A percentile compares a stretch with the other conserved stretches of the same genome.
Conservation (phyloP, 768 basidiomycete genomes). For the Suillus spraguei region DNA sequence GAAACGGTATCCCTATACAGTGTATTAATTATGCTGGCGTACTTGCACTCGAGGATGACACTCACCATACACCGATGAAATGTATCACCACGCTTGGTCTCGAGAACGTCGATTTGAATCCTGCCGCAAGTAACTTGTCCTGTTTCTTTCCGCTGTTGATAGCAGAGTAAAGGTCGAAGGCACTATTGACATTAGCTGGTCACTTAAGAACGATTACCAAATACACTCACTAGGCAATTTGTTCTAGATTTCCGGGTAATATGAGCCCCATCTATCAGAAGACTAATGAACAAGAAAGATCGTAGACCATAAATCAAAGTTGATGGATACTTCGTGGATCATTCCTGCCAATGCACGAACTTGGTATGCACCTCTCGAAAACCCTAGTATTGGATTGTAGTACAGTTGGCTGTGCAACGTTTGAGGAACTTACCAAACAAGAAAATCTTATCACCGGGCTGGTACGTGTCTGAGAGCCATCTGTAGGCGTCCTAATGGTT, state of each 20-base stretch:
- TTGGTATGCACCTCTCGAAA: conserved; percentile 51
- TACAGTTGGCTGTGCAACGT: neutral
- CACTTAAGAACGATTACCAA: neutral
- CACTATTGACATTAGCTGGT: conserved; percentile 26
- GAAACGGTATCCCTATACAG: conserved; percentile 47
- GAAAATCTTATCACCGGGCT: conserved; percentile 40
- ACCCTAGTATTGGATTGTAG: conserved; percentile 35
- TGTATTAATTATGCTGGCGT: neutral
- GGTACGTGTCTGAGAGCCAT: conserved; percentile 44
- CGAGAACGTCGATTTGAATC: conserved; percentile 41
- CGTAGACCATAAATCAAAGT: neutral
- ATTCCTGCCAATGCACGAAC: conserved; percentile 46
- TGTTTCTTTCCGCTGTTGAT: conserved; percentile 20
- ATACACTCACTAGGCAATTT: conserved; percentile 40
- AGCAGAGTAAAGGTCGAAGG: conserved; percentile 41
- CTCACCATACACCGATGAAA: conserved; percentile 48
- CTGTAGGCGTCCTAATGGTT: conserved; percentile 39
- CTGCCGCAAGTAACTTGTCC: conserved; percentile 24
- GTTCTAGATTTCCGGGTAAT: conserved; percentile 41
- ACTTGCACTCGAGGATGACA: conserved; percentile 2
- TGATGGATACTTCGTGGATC: conserved; percentile 38
- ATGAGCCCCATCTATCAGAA: conserved; percentile 43
- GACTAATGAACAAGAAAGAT: conserved; percentile 1
- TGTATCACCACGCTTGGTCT: conserved; percentile 37
- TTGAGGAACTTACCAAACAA: conserved; percentile 38